Base-by-base conservation (phyloP, 1,139 yeast genomes). In the Suhomyces atakaporum region DNA sequence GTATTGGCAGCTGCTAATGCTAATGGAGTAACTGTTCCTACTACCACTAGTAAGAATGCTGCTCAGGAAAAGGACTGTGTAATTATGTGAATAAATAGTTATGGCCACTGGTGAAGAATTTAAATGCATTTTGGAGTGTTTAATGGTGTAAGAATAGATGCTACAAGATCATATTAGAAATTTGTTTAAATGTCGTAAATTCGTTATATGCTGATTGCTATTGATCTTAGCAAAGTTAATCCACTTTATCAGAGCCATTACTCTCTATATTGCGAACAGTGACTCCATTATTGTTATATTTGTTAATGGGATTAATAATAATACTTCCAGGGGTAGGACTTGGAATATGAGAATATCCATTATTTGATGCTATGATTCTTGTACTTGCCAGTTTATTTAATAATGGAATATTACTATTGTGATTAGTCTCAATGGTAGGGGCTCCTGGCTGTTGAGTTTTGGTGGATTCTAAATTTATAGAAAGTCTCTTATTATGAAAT, bases 11-110 rank as follows among this genome's bases (percentile, higher is more conserved):
- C 38, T 14, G 39, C 42, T 15, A 36, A 37, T 24, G 42, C 42
- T 16, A 36, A 37, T 16, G 40, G 41, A 2, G 34, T 31, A 4
- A 23, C 33, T 8, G 38, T 29, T n/a, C 32, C 31, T 13, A 27
- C 30, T 6, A 33, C 38, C 8, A 8, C 23, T 21, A 27, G 27
- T 21, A 34, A 25, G 20, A 30, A 21, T 13, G 49, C 53, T 23
- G 60, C 69, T 11, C 64, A 61, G 27, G 75, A 68, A n/a, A 69
- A 69, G 46, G 75, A 70, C 42, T 70, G 76, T 53, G 59, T 63
- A 15, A 67, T 70, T 35, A 63, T 68, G 64, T 69, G 47, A 35
- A n/a, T n/a, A n/a, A n/a, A n/a, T n/a, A n/a, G n/a, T n/a, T n/a
- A n/a, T n/a, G n/a, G n/a, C n/a, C n/a, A n/a, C n/a, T n/a, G n/a